Evolutionary conservation across 176 grass and related monocot species (phyloP).

Genomic region (Oryza meyeriana): DNA sequence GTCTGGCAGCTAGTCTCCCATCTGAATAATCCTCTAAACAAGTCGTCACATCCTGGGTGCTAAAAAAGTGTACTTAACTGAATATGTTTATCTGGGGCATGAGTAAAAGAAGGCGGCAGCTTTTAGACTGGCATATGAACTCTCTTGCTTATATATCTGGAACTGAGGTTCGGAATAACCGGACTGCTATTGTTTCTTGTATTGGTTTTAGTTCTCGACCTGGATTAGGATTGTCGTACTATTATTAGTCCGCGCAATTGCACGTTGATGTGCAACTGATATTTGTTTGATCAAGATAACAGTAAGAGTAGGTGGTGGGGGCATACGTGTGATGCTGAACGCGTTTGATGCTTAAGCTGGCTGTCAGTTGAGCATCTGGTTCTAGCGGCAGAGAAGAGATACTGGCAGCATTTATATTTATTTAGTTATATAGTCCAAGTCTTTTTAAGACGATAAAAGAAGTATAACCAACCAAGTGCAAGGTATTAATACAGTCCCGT

Average conservation of each 20-base stretch:
- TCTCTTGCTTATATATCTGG: background rate
- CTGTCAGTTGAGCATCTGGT: background rate
- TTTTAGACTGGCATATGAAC: background rate
- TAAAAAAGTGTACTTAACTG: constrained; percentile 5
- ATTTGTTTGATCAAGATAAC: too few relatives aligned
- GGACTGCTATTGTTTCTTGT: background rate
- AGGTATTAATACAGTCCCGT: too few relatives aligned
- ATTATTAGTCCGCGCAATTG: background rate
- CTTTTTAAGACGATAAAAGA: too few relatives aligned
- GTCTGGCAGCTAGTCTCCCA: constrained; percentile 61
- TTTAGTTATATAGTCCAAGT: background rate
- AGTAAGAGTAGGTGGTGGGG: background rate
- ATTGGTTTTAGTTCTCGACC: background rate
- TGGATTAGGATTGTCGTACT: background rate
- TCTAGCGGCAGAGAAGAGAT: background rate
- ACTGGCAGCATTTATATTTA: background rate
- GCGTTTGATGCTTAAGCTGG: background rate
- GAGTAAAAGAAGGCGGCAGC: background rate
- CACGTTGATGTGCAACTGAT: too few relatives aligned
- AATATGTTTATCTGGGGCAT: constrained; percentile 12
- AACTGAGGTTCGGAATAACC: background rate
- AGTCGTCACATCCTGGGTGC: background rate
- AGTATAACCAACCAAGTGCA: too few relatives aligned
- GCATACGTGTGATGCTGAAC: background rate
- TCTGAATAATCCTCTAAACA: background rate